These are phyloP conservation scores for Paspalum vaginatum DNA, from an alignment of 176 grass and related monocot genomes.

Conservation along the genomic window DNA sequence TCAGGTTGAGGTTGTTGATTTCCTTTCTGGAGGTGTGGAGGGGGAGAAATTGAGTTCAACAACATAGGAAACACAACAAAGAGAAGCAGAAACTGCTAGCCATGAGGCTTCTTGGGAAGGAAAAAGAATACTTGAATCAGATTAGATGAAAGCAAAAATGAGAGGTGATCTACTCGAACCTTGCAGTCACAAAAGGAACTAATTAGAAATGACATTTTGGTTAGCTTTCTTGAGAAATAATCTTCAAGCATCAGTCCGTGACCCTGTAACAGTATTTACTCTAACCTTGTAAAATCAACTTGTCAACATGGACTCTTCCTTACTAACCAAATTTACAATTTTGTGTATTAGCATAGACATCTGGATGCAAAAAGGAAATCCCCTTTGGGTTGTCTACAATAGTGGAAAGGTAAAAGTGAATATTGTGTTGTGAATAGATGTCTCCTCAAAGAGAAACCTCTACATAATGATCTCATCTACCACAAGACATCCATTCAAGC, in stretches of 20 bases:
- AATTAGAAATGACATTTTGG: conserved; percentile 17
- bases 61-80: conserved; percentile 34
- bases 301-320: conserved; percentile 34
- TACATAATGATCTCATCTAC: too few species aligned
- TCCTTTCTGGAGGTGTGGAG: conserved; percentile 48
- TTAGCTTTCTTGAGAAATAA: conserved; percentile 22
- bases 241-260: conserved; percentile 12
- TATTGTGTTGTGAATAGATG: too few species aligned
- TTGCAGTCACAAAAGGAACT: conserved; percentile 2
- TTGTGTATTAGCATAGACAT: conserved; percentile 35
- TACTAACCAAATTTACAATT: conserved; percentile 42
- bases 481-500: too few species aligned
- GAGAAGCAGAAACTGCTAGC: conserved; percentile 23
- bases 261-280: conserved; percentile 29
- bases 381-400: conserved; percentile 11
- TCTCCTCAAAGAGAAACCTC: too few species aligned
- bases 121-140: background rate
- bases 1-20: conserved; percentile 74
- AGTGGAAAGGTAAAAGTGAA: conserved; percentile 32
- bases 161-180: background rate
- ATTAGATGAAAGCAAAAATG: conserved; percentile 23
- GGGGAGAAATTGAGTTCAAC: conserved; percentile 70
- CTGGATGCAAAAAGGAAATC: conserved; percentile 30
- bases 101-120: conserved; percentile 24
- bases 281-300: conserved; percentile 37